Conservation (phyloP, 2,329 filamentous ascomycete genomes). For the Alternaria hordeiaustralica region DNA sequence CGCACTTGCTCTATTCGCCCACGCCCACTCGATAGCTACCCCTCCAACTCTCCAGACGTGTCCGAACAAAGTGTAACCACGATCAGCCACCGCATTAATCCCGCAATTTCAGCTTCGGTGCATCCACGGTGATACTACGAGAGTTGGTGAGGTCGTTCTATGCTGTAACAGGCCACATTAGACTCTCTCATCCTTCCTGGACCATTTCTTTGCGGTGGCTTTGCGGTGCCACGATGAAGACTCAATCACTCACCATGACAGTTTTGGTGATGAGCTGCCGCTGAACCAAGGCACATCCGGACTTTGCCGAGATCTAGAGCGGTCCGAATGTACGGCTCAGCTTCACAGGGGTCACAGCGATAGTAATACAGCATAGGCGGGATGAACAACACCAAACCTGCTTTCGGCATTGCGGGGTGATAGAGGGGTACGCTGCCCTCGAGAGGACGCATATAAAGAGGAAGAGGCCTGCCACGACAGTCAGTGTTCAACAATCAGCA, state of each 20-base stretch:
- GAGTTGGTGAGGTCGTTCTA: neutral
- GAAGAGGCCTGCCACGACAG: neutral
- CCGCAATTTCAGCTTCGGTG: neutral
- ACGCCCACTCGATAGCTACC: neutral
- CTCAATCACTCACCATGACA: neutral
- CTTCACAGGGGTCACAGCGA: slow-evolving; percentile 6
- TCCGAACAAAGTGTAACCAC: neutral
- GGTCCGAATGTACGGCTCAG: slow-evolving; percentile 2
- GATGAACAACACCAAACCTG: neutral
- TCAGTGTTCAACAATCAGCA: neutral
- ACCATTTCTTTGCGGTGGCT: neutral
- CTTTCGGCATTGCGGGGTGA: slow-evolving; percentile 5
- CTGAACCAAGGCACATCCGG: neutral
- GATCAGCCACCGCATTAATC: neutral
- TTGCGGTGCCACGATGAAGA: neutral
- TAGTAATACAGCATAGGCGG: neutral
- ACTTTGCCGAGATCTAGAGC: slow-evolving; percentile 7
- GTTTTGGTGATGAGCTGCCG: neutral
- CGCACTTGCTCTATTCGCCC: neutral
- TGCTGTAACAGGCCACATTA: neutral
- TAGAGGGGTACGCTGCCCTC: slow-evolving; percentile 1
- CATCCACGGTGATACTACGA: neutral
- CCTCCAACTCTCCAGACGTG: neutral
- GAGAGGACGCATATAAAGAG: neutral
- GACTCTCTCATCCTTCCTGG: neutral